Conservation (phyloP, 2,329 filamentous ascomycete species). For the Nemania sp. region DNA sequence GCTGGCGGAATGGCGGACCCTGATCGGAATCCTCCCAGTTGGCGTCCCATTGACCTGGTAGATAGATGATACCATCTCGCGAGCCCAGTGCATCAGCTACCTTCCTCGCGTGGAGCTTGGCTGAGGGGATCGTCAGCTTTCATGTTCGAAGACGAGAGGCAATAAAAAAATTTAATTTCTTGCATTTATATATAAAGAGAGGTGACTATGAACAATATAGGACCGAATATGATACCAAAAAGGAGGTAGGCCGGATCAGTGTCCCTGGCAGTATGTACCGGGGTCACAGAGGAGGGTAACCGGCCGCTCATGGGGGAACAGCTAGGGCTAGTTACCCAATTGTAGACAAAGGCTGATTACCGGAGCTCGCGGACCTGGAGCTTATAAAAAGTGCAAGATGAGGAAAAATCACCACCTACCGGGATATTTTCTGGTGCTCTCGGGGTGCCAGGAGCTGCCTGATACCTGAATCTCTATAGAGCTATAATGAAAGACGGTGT, state of each 20-base stretch:
- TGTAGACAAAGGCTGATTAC: neutral
- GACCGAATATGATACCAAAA: neutral
- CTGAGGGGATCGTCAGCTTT: conserved; percentile 39
- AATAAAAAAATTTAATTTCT: neutral
- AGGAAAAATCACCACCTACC: conserved; percentile 37
- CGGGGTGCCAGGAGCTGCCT: conserved; percentile 28
- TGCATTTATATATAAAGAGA: neutral
- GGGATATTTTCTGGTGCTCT: conserved; percentile 40
- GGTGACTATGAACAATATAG: neutral
- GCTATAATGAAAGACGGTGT: conserved; percentile 27
- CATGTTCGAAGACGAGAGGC: neutral
- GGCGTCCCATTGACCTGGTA: conserved; percentile 55
- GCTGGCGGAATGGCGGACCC: conserved; percentile 58
- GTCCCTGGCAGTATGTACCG: no score
- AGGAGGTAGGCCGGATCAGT: no score
- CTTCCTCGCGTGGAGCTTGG: conserved; percentile 60
- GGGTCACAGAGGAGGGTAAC: neutral
- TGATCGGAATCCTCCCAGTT: conserved; percentile 64
- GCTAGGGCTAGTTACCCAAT: neutral
- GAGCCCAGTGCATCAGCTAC: conserved; percentile 55
- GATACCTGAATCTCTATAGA: conserved; percentile 46
- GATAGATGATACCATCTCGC: conserved; percentile 56
- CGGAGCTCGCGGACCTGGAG: neutral
- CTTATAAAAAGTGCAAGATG: neutral
- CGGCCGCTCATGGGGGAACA: neutral